These are phyloP conservation scores for Globisporangium okanoganense DNA, from an alignment of 352 stramenopile species.

Conservation along the genomic window DNA sequence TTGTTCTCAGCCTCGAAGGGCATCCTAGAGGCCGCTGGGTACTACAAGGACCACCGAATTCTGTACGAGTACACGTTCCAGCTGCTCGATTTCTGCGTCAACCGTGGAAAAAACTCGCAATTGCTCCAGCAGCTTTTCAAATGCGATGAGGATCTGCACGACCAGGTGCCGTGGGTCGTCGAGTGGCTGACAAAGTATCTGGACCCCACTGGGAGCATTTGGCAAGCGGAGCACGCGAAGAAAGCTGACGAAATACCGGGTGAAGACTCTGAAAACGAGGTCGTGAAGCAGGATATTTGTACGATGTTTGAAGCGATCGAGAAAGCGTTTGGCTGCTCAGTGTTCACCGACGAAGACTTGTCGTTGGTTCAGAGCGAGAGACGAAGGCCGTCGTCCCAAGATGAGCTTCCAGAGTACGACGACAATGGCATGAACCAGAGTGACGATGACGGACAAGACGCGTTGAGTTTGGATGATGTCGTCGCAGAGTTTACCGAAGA, in stretches of 20 bases:
- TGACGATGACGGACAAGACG: background rate
- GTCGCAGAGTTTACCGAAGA: constrained; percentile 6
- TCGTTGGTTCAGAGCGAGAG: background rate
- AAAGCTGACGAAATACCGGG: background rate
- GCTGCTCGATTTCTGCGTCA: constrained; percentile 49
- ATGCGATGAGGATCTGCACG: constrained; percentile 21
- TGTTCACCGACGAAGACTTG: background rate
- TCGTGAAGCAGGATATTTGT: background rate
- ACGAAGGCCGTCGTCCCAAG: background rate
- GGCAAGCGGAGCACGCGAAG: background rate
- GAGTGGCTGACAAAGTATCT: constrained; percentile 43
- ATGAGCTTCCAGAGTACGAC: background rate
- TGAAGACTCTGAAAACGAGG: background rate
- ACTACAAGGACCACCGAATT: constrained; percentile 52
- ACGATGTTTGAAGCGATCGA: constrained; percentile 9
- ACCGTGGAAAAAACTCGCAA: constrained; percentile 20
- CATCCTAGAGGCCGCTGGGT: constrained; percentile 52
- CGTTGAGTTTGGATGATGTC: constrained; percentile 10
- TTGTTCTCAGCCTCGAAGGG: constrained; percentile 53
- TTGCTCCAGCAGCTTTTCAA: constrained; percentile 41
- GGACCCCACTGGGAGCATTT: constrained; percentile 29
- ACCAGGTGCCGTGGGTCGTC: constrained; percentile 42
- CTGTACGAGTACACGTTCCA: constrained; percentile 47
- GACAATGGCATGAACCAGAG: background rate
- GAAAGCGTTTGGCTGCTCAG: constrained; percentile 5